Conservation (phyloP, 768 basidiomycete species). For the Crassisporium funariophilum region DNA sequence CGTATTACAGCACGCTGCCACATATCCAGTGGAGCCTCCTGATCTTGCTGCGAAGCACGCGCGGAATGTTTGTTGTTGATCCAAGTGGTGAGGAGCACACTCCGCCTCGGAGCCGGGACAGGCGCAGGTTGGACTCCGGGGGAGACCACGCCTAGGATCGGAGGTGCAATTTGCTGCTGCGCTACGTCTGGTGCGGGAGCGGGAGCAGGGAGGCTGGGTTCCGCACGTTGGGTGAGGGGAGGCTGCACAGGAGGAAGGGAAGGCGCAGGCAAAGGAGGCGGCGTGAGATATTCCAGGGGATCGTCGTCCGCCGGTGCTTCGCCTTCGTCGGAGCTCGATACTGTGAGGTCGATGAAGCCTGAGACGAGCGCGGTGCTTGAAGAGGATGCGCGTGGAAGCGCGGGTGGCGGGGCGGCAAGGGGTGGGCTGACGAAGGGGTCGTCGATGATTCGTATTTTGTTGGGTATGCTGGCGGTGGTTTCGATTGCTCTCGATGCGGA, state of each 20-base stretch:
- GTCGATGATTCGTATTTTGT: conserved; percentile 12
- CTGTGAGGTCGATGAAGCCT: conserved; percentile 9
- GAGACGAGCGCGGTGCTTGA: background rate
- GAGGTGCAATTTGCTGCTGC: too few species aligned
- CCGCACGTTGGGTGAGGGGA: background rate
- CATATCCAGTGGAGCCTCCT: conserved; percentile 6
- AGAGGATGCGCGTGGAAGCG: background rate
- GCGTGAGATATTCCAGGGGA: conserved; percentile 11
- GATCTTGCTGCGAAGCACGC: background rate
- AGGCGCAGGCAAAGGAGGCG: conserved; percentile 6
- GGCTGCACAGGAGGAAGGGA: background rate
- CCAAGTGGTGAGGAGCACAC: conserved; percentile 8
- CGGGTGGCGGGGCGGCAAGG: background rate
- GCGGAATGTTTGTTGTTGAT: conserved; percentile 5
- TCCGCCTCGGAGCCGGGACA: too few species aligned
- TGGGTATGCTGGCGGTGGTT: background rate
- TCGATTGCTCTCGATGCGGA: too few species aligned
- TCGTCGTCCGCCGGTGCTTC: conserved; percentile 1
- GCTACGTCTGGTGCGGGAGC: background rate
- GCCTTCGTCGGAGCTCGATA: conserved; percentile 11
- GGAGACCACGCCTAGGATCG: too few species aligned
- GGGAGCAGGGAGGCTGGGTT: too few species aligned
- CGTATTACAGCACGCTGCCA: conserved; percentile 7
- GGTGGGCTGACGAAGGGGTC: conserved; percentile 6
- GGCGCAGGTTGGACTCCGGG: too few species aligned